A percentile compares a stretch with the other conserved stretches of the same genome.
Conservation (phyloP, 805 yeast genomes). For the Candida easanensis region DNA sequence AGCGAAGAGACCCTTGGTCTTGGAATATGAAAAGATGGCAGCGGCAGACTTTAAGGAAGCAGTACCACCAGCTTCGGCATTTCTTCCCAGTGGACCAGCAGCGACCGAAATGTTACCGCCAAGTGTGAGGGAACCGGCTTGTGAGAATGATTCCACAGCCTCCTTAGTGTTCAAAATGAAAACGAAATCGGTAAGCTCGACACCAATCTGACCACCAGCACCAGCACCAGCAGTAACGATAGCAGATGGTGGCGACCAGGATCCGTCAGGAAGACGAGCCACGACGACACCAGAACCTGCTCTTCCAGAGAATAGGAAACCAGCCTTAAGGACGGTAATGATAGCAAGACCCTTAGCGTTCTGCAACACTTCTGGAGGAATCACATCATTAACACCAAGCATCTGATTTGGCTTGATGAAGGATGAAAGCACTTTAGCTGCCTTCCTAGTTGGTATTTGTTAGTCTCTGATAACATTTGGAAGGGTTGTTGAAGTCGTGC, state of each 20-base stretch:
- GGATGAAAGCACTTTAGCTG: slow-evolving; percentile 85
- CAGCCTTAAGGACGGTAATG: slow-evolving; percentile 94
- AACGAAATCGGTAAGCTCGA: slow-evolving; percentile 94
- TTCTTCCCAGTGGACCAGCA: slow-evolving; percentile 96
- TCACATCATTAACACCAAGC: slow-evolving; percentile 82
- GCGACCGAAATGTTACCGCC: slow-evolving; percentile 96
- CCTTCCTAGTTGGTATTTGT: slow-evolving; percentile 56
- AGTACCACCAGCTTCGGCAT: slow-evolving; percentile 95
- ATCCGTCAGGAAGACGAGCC: slow-evolving; percentile 89
- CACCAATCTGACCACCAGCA: slow-evolving; percentile 97
- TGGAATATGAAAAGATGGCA: slow-evolving; percentile 89
- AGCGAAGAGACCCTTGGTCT: slow-evolving; percentile 94
- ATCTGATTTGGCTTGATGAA: slow-evolving; percentile 94
- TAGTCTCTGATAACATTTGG: slow-evolving; percentile 28
- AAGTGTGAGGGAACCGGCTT: slow-evolving; percentile 87
- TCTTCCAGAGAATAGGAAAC: slow-evolving; percentile 92
- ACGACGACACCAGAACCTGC: slow-evolving; percentile 97
- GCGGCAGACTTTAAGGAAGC: slow-evolving; percentile 86
- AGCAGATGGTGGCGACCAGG: slow-evolving; percentile 98
- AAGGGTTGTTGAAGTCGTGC: background rate
- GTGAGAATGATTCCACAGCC: slow-evolving; percentile 93
- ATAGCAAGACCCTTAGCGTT: slow-evolving; percentile 92
- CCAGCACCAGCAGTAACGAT: slow-evolving; percentile 97
- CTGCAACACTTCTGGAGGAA: slow-evolving; percentile 83
- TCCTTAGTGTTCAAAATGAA: slow-evolving; percentile 82